Evolutionary conservation across 2,329 filamentous ascomycete genomes (phyloP), one percentile per base, ranked within the genome.

Genomic region (Dactylellina cionopaga): DNA sequence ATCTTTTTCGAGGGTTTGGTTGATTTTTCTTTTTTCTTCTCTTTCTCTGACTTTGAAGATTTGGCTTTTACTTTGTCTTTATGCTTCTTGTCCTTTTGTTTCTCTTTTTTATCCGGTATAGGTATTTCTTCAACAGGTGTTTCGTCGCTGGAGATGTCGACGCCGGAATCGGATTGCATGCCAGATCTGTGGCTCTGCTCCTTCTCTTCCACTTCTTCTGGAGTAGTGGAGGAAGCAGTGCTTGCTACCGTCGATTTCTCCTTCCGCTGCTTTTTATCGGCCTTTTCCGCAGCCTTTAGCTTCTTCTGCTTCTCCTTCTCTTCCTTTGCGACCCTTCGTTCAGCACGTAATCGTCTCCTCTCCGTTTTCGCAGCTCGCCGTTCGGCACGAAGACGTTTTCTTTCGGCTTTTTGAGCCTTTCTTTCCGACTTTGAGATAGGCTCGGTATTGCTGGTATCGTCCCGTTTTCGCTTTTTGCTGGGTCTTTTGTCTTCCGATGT

Each of bases 101-200:
- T 17, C 27, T 47, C 22, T 7, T 19, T 55, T 39, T 43, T 35
- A 22, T 43, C 13, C 4, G 6, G 9, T 25, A 31, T 13, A 5
- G 29, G 29, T 3, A 33, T 39, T 19, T 60, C 51, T 58, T 64
- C 44, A n/a, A 41, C 25, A 11, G 59, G 55, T 5, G 59, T 58
- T 22, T 64, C 68, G 19, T 72, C 68, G 31, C 55, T 54, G 31
- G 68, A 72, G 13, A 72, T 62, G 35, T 72, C 68, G 11, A 72
- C 59, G n/a, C 68, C 68, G 27, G 68, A 72, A 29, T 72, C 68
- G 6, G 68, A 72, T 11, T 59, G 59, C 4, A 47, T 54, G 13
- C 17, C 19, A 10, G 47, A 19, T 17, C 17, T 44, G 9, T 58
- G 37, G 13, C 11, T 44, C 13, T 41, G 22, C 9, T 31, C 31